Percentiles rank a stretch among this genome's conserved stretches.
Conservation (phyloP, 495 filamentous ascomycete species). For the Aspergillus baeticus region DNA sequence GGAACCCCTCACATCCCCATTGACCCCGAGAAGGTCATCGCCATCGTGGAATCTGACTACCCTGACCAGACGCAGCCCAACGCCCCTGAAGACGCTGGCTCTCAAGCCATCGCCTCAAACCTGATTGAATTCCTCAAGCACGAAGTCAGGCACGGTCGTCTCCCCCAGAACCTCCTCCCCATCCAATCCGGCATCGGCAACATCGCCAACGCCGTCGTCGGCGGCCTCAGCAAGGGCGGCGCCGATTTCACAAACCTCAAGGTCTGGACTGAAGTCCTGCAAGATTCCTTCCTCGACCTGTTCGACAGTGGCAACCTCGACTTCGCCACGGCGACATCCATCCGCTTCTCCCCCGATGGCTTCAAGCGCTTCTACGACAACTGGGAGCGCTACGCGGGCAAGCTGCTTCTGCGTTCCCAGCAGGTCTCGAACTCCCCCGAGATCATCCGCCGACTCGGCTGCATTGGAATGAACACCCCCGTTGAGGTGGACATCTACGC, state of each 20-base stretch:
- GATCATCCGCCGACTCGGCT: slow-evolving; percentile 84
- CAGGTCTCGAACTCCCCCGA: slow-evolving; percentile 91
- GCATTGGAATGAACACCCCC: slow-evolving; percentile 95
- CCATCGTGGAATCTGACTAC: slow-evolving; percentile 81
- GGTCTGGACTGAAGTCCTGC: slow-evolving; percentile 93
- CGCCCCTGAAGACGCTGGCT: slow-evolving; percentile 69
- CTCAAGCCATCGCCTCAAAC: slow-evolving; percentile 71
- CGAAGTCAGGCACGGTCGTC: slow-evolving; percentile 73
- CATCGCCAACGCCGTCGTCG: slow-evolving; percentile 91
- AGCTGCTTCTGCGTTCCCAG: slow-evolving; percentile 84
- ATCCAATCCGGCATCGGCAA: slow-evolving; percentile 91
- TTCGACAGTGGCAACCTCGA: slow-evolving; percentile 89
- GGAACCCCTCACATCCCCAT: slow-evolving; percentile 82
- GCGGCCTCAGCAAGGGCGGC: slow-evolving; percentile 69
- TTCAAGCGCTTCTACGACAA: slow-evolving; percentile 91
- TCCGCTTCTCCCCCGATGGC: slow-evolving; percentile 87
- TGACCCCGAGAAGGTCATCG: slow-evolving; percentile 84
- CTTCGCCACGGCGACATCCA: slow-evolving; percentile 88
- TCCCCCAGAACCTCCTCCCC: slow-evolving; percentile 76
- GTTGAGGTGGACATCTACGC: slow-evolving; percentile 95
- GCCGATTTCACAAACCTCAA: slow-evolving; percentile 85
- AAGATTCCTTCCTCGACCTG: slow-evolving; percentile 91
- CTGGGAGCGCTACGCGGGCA: slow-evolving; percentile 77
- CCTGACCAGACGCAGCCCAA: slow-evolving; percentile 80
- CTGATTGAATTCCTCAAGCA: slow-evolving; percentile 85